Base-by-base conservation (phyloP, 805 yeast genomes). In the Suhomyces sp. region DNA sequence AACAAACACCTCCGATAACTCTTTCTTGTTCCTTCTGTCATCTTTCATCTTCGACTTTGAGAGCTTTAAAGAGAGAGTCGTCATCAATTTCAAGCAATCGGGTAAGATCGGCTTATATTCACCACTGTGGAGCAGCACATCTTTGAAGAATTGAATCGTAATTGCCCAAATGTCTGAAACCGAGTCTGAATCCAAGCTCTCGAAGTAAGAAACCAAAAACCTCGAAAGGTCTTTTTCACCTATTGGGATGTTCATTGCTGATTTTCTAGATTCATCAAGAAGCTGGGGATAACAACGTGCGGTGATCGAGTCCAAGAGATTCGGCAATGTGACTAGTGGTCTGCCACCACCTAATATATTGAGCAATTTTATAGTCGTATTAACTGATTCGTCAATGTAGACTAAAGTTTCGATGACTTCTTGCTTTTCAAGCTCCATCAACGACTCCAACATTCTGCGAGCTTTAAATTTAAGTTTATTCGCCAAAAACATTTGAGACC, bases 261-360 rank as follows among this genome's bases (percentile, higher is more conserved):
- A 80, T 49, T 69, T 71, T 8, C 65, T 53, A n/a, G 57, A 56
- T 13, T 68, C 75, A 0, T 64, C 65, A 6, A 70, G 49, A 2
- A 62, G 19, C 46, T 60, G 65, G 0, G 77, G 74, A 27, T 64
- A 60, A 49, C 81, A 72, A 53, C 86, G 70, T 8, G 82, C 71
- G 20, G 67, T 62, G 29, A 86, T 73, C 0, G 88, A 73, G 51
- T 80, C 76, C 57, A 89, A 73, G 4, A 91, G 69, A 58, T 81
- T 78, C 0, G 96, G 92, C 12, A 90, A 71, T 0, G 96, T 87
- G 4, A 81, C 60, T 51, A 84, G 87, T 0, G 96, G 87, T 56
- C 88, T 81, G 6, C 96, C 87, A 0, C 94, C 93, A 68, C 92
- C 97, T 46, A 92, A 69, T 2, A 87, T 85, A 64, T 88, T 90